These are phyloP conservation scores for Conticribra weissflogii DNA, from an alignment of 108 stramenopile genomes.

Conservation along the genomic window DNA sequence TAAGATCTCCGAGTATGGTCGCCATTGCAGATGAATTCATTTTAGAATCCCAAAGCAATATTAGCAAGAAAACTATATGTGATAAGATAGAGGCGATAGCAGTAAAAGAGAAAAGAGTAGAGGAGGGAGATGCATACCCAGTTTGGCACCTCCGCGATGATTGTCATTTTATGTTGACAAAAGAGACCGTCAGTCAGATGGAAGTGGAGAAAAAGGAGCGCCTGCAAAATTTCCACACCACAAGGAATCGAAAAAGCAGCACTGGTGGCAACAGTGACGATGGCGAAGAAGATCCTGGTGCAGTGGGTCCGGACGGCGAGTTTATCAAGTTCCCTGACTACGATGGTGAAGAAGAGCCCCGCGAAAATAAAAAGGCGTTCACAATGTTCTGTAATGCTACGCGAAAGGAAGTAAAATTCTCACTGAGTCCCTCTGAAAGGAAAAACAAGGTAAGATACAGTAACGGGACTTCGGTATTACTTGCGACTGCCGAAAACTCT, in stretches of 20 bases:
- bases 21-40: slow-evolving; percentile 35
- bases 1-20: slow-evolving; percentile 27
- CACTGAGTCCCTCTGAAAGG: slow-evolving; percentile 57
- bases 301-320: slow-evolving; percentile 67
- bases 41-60: slow-evolving; percentile 10
- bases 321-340: slow-evolving; percentile 82
- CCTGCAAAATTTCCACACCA: slow-evolving; percentile 26
- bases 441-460: slow-evolving; percentile 64
- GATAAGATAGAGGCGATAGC: slow-evolving; percentile 46
- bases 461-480: neutral
- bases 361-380: slow-evolving; percentile 80
- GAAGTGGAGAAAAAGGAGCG: slow-evolving; percentile 32
- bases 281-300: slow-evolving; percentile 41
- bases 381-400: slow-evolving; percentile 76
- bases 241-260: slow-evolving; percentile 32
- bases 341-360: slow-evolving; percentile 72
- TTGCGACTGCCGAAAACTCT: no score
- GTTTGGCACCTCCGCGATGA: slow-evolving; percentile 39
- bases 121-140: slow-evolving; percentile 42
- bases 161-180: slow-evolving; percentile 28
- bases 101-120: slow-evolving; percentile 41
- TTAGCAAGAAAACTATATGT: slow-evolving; percentile 29
- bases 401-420: slow-evolving; percentile 72
- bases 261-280: slow-evolving; percentile 6
- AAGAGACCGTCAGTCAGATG: slow-evolving; percentile 20